Base-by-base conservation (phyloP, 371 early-diverging fungal genomes). In the Saksenaea vasiformis region DNA sequence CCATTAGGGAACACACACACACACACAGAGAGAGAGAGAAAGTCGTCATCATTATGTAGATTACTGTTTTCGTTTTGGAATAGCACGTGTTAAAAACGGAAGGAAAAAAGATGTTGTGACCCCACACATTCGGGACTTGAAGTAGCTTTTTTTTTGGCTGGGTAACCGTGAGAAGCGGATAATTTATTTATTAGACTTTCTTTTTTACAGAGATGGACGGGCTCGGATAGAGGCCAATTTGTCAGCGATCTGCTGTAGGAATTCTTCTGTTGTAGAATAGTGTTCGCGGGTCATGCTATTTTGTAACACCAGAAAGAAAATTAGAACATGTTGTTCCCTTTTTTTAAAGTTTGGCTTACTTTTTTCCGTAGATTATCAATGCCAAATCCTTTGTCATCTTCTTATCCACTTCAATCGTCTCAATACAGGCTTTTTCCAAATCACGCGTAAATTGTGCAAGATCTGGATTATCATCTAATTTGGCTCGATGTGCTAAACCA, bases 341-440 rank as follows among this genome's bases (percentile, higher is more conserved):
- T 17, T 22, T 59, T 38, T 27, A 58, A 38, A 34, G n/a, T 22
- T 15, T n/a, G n/a, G 65, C 84, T 78, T 82, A 88, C 88, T 85
- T 74, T 69, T 88, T 85, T 65, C 96, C 97, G 70, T 98, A 91
- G 73, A 98, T 94, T 28, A 93, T 82, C 73, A 98, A 80, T 22
- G 98, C 98, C 69, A 98, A 81, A 78, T 98, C 98, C 88, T 98
- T 98, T 69, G 98, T 98, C 97, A 98, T 97, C 60, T 92, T 79
- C 41, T 89, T 86, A 51, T 89, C 90, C 58, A 84, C 77, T 68
- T 93, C 91, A 54, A 98, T 95, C 5, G 95, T 88, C 56, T 95
- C 92, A 66, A 94, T 78, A 79, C 95, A 95, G 11, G 96, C 95
- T 62, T 73, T 74, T 78, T 98, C 98, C 56, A 98, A 82, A 64